Percentiles rank a stretch among this genome's conserved stretches.
Evolutionary conservation across 495 filamentous ascomycete species (phyloP).

Genomic region (Polyplosphaeria fusca): DNA sequence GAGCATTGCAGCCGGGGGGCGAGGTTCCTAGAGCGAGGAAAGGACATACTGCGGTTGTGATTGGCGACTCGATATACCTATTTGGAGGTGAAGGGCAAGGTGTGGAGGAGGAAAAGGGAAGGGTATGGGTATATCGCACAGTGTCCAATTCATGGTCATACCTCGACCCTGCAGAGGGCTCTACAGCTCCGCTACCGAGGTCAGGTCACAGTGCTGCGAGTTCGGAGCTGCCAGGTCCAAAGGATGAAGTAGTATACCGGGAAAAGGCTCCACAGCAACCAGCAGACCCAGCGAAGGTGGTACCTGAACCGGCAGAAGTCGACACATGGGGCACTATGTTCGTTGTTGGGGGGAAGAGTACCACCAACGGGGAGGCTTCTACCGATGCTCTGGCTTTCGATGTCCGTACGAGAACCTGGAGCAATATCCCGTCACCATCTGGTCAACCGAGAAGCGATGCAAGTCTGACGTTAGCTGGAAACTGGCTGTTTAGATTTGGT

Average conservation of each 20-base stretch:
- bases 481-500: constrained; percentile 28
- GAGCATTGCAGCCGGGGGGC: constrained; percentile 28
- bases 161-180: constrained; percentile 49
- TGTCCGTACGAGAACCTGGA: constrained; percentile 35
- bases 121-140: constrained; percentile 65
- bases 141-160: constrained; percentile 54
- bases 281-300: constrained; percentile 34
- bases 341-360: constrained; percentile 33
- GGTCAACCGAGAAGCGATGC: constrained; percentile 25
- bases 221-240: constrained; percentile 33
- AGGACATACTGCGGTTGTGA: constrained; percentile 56
- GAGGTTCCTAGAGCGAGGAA: constrained; percentile 51
- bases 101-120: constrained; percentile 55
- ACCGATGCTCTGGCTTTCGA: constrained; percentile 40
- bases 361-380: not conserved
- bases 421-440: constrained; percentile 32
- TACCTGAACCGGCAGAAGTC: constrained; percentile 36
- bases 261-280: constrained; percentile 34
- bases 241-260: constrained; percentile 3
- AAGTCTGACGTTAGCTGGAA: constrained; percentile 28
- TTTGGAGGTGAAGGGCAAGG: constrained; percentile 53
- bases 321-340: constrained; percentile 39
- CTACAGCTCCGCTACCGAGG: constrained; percentile 42
- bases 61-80: constrained; percentile 60
- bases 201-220: constrained; percentile 34